A percentile compares a stretch with the other conserved stretches of the same genome.
phyloP scores from a whole-genome alignment of 768 basidiomycete genomes.

The Pisolithus tinctorius region DNA sequence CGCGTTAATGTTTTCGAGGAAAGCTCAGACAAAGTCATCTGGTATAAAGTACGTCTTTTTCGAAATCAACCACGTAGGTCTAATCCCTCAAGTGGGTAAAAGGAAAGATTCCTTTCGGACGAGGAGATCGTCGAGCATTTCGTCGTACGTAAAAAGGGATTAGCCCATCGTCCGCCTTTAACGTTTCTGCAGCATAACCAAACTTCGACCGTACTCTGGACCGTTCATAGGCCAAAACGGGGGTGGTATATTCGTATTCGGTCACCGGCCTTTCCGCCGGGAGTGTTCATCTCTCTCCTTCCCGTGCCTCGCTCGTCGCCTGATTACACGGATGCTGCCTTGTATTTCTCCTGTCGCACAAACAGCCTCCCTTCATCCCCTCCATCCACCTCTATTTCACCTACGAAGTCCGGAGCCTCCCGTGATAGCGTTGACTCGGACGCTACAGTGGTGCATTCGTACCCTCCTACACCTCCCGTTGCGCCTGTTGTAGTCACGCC shows the following conservation, averaged over 20 bases:
- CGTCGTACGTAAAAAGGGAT: slow-evolving; percentile 41
- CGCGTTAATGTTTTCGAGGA: slow-evolving; percentile 59
- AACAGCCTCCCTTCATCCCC: slow-evolving; percentile 25
- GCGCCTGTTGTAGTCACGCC: slow-evolving; percentile 24
- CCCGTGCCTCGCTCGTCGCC: slow-evolving; percentile 43
- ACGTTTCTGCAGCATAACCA: slow-evolving; percentile 48
- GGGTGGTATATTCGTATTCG: slow-evolving; percentile 84
- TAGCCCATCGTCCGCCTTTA: background rate
- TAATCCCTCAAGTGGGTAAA: slow-evolving; percentile 13
- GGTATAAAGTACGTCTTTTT: slow-evolving; percentile 58
- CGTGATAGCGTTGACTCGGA: slow-evolving; percentile 25
- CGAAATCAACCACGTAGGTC: background rate
- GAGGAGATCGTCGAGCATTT: slow-evolving; percentile 72
- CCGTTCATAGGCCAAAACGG: slow-evolving; percentile 69
- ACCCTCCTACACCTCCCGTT: slow-evolving; percentile 49
- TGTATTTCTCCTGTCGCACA: slow-evolving; percentile 49
- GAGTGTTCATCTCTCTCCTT: slow-evolving; percentile 47
- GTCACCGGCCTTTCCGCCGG: slow-evolving; percentile 61
- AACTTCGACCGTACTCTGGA: slow-evolving; percentile 63
- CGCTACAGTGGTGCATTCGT: slow-evolving; percentile 40
- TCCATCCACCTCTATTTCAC: slow-evolving; percentile 3
- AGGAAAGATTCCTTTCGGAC: slow-evolving; percentile 72
- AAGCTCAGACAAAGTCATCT: slow-evolving; percentile 49
- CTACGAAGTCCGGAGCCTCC: slow-evolving; percentile 15
- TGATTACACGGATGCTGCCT: slow-evolving; percentile 43